Conservation (phyloP, 495 filamentous ascomycete species). For the Neurospora africana region DNA sequence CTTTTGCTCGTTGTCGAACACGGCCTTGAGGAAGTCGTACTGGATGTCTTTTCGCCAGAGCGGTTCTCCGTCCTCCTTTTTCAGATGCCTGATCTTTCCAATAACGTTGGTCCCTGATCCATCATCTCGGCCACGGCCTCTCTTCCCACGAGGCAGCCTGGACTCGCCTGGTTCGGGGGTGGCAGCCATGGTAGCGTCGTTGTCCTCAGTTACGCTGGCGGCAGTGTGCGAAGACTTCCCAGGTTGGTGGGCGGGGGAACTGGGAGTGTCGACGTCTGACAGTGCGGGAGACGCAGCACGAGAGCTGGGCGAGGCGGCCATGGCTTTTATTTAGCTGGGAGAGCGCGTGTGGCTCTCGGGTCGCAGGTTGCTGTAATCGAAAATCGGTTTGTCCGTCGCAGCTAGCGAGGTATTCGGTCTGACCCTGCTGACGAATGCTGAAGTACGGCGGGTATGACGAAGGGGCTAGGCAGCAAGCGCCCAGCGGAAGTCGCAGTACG, state of each 20-base stretch:
- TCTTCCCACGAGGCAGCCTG: slow-evolving; percentile 21
- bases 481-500: background rate
- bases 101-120: slow-evolving; percentile 37
- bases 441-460: background rate
- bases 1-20: slow-evolving; percentile 77
- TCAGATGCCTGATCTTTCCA: slow-evolving; percentile 89
- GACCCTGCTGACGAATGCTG: background rate
- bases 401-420: background rate
- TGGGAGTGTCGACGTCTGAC: slow-evolving; percentile 22
- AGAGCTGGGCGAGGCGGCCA: slow-evolving; percentile 25
- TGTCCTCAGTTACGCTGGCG: slow-evolving; percentile 23
- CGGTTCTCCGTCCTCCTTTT: slow-evolving; percentile 95
- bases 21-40: slow-evolving; percentile 81
- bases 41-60: slow-evolving; percentile 97
- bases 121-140: slow-evolving; percentile 24
- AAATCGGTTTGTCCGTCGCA: background rate
- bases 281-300: slow-evolving; percentile 7
- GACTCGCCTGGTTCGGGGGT: slow-evolving; percentile 24
- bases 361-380: background rate
- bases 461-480: background rate
- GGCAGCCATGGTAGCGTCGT: slow-evolving; percentile 22
- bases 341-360: background rate
- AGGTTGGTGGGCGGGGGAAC: slow-evolving; percentile 16
- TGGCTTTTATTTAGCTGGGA: slow-evolving; percentile 5
- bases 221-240: background rate